Evolutionary conservation across 2,329 filamentous ascomycete genomes (phyloP).

Genomic region (Claviceps humidiphila): DNA sequence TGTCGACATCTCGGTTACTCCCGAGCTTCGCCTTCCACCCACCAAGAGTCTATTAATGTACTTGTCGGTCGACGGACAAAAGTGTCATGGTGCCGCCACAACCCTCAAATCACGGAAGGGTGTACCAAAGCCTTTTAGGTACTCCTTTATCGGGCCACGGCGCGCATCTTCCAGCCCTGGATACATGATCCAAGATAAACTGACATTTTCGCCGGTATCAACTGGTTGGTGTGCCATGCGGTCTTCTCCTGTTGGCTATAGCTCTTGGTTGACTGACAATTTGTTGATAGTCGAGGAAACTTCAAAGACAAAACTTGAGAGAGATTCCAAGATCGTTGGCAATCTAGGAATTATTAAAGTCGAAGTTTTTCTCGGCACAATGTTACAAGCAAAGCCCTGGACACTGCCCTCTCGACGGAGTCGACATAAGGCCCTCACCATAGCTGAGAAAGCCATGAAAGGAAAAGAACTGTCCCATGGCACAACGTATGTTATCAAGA

Average conservation of each 20-base stretch:
- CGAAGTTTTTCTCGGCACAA: neutral
- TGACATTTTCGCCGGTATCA: neutral
- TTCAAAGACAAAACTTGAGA: neutral
- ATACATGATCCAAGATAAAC: neutral
- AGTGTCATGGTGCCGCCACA: neutral
- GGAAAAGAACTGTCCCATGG: constrained; percentile 14
- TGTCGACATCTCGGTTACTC: constrained; percentile 4
- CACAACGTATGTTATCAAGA: constrained; percentile 7
- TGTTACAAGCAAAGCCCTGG: fast-evolving
- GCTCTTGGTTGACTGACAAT: neutral
- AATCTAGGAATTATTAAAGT: constrained; percentile 10
- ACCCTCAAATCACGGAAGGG: neutral
- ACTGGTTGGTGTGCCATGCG: neutral
- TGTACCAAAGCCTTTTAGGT: neutral
- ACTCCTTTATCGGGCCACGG: neutral
- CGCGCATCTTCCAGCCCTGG: neutral
- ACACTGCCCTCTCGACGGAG: too few species aligned
- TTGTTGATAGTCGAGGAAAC: constrained; percentile 5
- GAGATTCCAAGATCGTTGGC: neutral
- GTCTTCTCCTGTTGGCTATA: too few species aligned
- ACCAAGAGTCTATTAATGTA: fast-evolving
- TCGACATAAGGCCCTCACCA: neutral
- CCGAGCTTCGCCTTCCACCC: neutral
- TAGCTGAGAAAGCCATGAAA: constrained; percentile 15
- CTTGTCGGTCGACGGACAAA: constrained; percentile 10